phyloP scores from a whole-genome alignment of 179 eudicot genomes.

The Vitellaria paradoxa region DNA sequence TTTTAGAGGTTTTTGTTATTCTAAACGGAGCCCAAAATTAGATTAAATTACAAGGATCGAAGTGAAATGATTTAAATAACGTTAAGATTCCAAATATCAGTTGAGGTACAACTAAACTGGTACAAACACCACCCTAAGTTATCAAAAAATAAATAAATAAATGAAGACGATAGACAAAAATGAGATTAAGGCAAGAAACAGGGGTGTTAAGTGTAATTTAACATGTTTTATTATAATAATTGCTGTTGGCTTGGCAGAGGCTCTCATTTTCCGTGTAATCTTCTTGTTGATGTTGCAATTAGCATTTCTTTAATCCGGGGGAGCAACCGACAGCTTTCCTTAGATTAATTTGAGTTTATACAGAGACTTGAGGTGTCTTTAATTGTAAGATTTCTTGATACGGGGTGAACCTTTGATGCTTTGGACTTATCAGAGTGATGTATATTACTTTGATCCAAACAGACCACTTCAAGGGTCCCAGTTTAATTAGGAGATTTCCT shows the following conservation, averaged over 20 bases:
- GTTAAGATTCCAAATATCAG: no score
- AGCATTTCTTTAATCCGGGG: slow-evolving; percentile 1
- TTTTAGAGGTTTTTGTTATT: no score
- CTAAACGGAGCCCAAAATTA: no score
- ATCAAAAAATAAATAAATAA: no score
- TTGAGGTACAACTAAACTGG: no score
- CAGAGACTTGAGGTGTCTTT: background rate
- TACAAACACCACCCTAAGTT: no score
- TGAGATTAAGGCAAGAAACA: no score
- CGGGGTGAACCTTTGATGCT: background rate
- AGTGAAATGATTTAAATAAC: no score
- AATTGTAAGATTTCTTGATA: background rate
- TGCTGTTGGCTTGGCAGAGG: background rate
- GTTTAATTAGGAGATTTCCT: background rate
- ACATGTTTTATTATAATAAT: slow-evolving; percentile 13
- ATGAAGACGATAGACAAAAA: no score
- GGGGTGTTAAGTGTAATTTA: slow-evolving; percentile 4
- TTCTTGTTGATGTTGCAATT: slow-evolving; percentile 11
- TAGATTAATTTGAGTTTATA: background rate
- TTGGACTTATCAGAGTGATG: background rate
- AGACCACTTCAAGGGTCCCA: background rate
- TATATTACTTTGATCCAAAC: background rate
- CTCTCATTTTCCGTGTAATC: slow-evolving; percentile 12
- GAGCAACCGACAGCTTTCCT: slow-evolving; percentile 11
- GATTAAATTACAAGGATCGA: no score